phyloP scores from a whole-genome alignment of 2,329 filamentous ascomycete species.

The Canariomyces notabilis region DNA sequence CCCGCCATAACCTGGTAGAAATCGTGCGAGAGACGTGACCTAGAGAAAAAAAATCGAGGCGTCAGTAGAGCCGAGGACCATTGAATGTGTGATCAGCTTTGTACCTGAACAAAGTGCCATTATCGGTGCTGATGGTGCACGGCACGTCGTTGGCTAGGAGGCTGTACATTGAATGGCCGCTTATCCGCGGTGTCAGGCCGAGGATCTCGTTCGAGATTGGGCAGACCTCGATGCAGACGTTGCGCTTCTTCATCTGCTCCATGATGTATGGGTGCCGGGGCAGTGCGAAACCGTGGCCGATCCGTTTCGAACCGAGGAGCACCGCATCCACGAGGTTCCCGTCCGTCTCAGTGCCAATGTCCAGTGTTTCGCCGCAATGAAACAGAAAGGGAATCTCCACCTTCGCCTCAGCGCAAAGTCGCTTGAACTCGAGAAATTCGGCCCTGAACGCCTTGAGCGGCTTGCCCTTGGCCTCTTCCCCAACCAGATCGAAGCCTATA shows the following conservation, averaged over 20 bases:
- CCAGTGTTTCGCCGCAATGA: constrained; percentile 71
- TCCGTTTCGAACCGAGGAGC: constrained; percentile 60
- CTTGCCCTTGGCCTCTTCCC: constrained; percentile 58
- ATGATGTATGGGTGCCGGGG: constrained; percentile 63
- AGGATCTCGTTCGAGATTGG: constrained; percentile 74
- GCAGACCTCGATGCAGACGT: constrained; percentile 69
- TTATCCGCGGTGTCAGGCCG: constrained; percentile 60
- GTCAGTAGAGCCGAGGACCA: too few species aligned
- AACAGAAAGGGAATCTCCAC: constrained; percentile 67
- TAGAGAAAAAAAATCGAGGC: constrained; percentile 34
- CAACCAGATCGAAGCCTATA: constrained; percentile 66
- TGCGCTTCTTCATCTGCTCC: constrained; percentile 56
- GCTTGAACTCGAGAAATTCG: constrained; percentile 53
- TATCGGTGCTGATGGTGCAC: constrained; percentile 71
- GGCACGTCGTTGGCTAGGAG: constrained; percentile 68
- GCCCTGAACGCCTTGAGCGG: constrained; percentile 52
- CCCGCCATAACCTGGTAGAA: constrained; percentile 74
- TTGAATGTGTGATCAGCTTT: too few species aligned
- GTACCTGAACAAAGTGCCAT: constrained; percentile 66
- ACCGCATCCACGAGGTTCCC: constrained; percentile 66
- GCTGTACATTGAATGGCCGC: constrained; percentile 62
- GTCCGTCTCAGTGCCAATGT: constrained; percentile 58
- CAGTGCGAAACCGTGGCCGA: constrained; percentile 69
- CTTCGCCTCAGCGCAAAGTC: constrained; percentile 41
- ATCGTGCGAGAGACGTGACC: constrained; percentile 67